A percentile compares a stretch with the other conserved stretches of the same genome.
Evolutionary conservation across 192 early-diverging fungal genomes (phyloP).

Genomic region (Chytriomyces sp.): DNA sequence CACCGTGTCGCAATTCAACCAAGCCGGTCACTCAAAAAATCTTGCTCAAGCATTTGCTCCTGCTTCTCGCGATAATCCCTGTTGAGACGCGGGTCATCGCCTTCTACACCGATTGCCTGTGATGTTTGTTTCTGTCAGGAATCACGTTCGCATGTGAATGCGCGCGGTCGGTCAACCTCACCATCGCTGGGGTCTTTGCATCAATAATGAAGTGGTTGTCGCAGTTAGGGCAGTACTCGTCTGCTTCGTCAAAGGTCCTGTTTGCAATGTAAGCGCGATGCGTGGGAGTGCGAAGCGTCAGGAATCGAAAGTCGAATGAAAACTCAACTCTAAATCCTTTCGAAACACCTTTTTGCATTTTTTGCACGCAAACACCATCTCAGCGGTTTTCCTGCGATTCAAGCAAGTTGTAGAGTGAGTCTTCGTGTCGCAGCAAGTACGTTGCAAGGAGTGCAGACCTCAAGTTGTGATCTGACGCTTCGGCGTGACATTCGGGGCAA

Average conservation of each 20-base stretch:
- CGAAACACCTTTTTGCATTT: constrained; percentile 99
- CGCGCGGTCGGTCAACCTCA: constrained; percentile 29
- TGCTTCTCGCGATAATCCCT: constrained; percentile 49
- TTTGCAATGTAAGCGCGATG: too few species aligned
- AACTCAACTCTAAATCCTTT: constrained; percentile 74
- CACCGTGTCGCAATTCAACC: too few species aligned
- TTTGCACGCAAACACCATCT: constrained; percentile 96
- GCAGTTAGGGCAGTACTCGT: constrained; percentile 98
- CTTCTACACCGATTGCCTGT: constrained; percentile 82
- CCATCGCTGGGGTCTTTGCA: constrained; percentile 84
- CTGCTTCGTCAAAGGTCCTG: constrained; percentile 88
- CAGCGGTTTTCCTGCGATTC: constrained; percentile 63
- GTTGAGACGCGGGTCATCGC: constrained; percentile 81
- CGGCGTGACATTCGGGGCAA: constrained; percentile 93
- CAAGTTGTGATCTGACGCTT: constrained; percentile 73
- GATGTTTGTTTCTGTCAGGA: not conserved
- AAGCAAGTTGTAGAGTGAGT: not conserved
- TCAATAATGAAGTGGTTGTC: constrained; percentile 97
- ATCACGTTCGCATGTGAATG: not conserved
- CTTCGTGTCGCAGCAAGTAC: not conserved
- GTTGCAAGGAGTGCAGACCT: constrained; percentile 24
- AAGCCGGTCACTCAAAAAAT: constrained; percentile 53
- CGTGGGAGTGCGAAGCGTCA: too few species aligned
- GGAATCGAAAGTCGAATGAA: too few species aligned
- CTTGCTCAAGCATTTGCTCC: constrained; percentile 37